Percentiles rank a stretch among this genome's conserved stretches.
phyloP scores from a whole-genome alignment of 1,139 yeast species.

The Candida neerlandica region DNA sequence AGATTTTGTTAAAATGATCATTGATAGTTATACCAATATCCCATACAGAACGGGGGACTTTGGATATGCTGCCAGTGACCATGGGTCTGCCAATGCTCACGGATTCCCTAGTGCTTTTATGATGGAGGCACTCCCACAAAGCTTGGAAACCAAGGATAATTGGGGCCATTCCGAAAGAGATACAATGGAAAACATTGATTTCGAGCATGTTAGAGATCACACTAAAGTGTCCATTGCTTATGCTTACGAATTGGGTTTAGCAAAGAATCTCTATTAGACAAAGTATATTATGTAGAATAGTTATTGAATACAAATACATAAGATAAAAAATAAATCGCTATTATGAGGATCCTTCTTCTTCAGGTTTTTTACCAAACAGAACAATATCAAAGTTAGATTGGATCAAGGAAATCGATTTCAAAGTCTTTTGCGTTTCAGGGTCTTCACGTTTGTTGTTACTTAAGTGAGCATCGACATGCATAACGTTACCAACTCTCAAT shows the following conservation, averaged over 20 bases:
- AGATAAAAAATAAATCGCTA: neutral
- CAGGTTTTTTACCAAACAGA: slow-evolving; percentile 38
- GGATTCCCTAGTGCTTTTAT: slow-evolving; percentile 86
- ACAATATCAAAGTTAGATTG: slow-evolving; percentile 44
- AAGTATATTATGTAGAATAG: neutral
- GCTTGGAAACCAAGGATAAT: slow-evolving; percentile 61
- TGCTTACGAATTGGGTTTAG: slow-evolving; percentile 62
- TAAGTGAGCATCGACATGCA: slow-evolving; percentile 46
- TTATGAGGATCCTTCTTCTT: slow-evolving; percentile 17
- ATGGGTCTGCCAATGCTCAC: slow-evolving; percentile 77
- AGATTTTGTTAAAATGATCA: slow-evolving; percentile 60
- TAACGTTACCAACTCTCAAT: slow-evolving; percentile 45
- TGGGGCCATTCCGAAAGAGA: slow-evolving; percentile 78
- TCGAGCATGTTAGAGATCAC: slow-evolving; percentile 78
- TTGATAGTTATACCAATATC: slow-evolving; percentile 62
- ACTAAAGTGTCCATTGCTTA: slow-evolving; percentile 72
- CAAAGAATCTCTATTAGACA: slow-evolving; percentile 17
- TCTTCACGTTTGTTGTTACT: slow-evolving; percentile 38
- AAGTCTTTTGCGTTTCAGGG: slow-evolving; percentile 26
- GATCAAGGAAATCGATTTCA: slow-evolving; percentile 33
- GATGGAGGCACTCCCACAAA: slow-evolving; percentile 56
- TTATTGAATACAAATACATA: neutral
- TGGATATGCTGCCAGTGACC: slow-evolving; percentile 94
- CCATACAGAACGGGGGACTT: slow-evolving; percentile 75
- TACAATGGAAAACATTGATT: slow-evolving; percentile 76